Evolutionary conservation across 805 yeast genomes (phyloP).

Genomic region (Wickerhamiella musiphila): DNA sequence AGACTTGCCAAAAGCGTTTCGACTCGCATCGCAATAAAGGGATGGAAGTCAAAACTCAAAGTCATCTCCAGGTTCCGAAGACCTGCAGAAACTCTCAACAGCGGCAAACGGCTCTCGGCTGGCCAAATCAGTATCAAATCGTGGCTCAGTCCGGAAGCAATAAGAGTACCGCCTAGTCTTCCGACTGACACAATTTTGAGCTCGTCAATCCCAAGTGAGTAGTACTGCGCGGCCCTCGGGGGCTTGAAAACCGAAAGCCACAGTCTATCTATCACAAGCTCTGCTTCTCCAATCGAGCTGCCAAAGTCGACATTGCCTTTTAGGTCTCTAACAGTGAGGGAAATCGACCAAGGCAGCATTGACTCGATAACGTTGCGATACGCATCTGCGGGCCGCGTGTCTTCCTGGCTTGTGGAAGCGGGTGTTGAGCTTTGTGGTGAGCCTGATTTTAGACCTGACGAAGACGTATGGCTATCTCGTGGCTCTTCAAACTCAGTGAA

Average conservation of each 20-base stretch:
- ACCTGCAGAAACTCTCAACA: conserved; percentile 44
- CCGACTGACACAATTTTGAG: conserved; percentile 46
- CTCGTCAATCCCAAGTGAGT: conserved; percentile 41
- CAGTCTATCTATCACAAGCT: conserved; percentile 34
- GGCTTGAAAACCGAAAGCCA: conserved; percentile 59
- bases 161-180: conserved; percentile 58
- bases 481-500: conserved; percentile 1
- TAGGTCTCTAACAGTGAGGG: conserved; percentile 36
- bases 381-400: conserved; percentile 13
- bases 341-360: conserved; percentile 60
- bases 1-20: conserved; percentile 34
- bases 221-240: conserved; percentile 51
- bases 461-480: no score
- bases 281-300: conserved; percentile 55
- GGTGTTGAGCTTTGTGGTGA: background rate
- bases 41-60: conserved; percentile 68
- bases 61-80: conserved; percentile 39
- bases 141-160: conserved; percentile 31
- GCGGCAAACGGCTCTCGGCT: conserved; percentile 37
- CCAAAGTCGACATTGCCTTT: conserved; percentile 59
- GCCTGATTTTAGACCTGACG: background rate
- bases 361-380: conserved; percentile 44
- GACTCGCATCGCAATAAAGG: conserved; percentile 50
- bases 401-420: background rate
- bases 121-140: conserved; percentile 64